Conservation (phyloP, 192 early-diverging fungal genomes). For the Coemansia sp. region DNA sequence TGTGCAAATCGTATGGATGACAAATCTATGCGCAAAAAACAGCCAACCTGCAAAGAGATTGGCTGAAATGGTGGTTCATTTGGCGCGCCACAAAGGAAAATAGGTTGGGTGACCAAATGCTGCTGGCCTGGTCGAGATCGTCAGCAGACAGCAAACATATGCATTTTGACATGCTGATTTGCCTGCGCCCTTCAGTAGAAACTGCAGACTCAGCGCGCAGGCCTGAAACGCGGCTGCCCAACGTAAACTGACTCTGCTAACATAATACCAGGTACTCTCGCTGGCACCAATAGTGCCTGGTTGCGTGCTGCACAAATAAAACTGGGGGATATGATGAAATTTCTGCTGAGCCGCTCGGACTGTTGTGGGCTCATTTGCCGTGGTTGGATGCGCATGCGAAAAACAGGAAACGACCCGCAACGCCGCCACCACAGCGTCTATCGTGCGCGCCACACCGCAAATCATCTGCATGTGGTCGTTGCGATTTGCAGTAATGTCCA, state of each 20-base stretch:
- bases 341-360: neutral
- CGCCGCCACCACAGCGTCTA: too few relatives aligned
- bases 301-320: neutral
- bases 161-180: slow-evolving; percentile 5
- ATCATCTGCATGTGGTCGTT: neutral
- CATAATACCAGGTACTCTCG: too few relatives aligned
- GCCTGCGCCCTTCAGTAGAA: slow-evolving; percentile 3
- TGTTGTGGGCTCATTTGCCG: neutral
- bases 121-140: too few relatives aligned
- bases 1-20: neutral
- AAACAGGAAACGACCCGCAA: neutral
- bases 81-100: neutral
- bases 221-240: too few relatives aligned
- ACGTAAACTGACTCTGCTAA: too few relatives aligned
- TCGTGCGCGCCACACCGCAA: slow-evolving; percentile 13
- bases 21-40: neutral
- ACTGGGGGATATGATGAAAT: neutral
- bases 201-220: neutral
- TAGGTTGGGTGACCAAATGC: neutral
- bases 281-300: neutral
- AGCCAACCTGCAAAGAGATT: neutral
- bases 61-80: neutral
- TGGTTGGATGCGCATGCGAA: neutral
- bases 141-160: too few relatives aligned
- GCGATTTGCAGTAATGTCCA: neutral